Evolutionary conservation across 371 early-diverging fungal genomes (phyloP).

Genomic region (Lichtheimia corymbifera): DNA sequence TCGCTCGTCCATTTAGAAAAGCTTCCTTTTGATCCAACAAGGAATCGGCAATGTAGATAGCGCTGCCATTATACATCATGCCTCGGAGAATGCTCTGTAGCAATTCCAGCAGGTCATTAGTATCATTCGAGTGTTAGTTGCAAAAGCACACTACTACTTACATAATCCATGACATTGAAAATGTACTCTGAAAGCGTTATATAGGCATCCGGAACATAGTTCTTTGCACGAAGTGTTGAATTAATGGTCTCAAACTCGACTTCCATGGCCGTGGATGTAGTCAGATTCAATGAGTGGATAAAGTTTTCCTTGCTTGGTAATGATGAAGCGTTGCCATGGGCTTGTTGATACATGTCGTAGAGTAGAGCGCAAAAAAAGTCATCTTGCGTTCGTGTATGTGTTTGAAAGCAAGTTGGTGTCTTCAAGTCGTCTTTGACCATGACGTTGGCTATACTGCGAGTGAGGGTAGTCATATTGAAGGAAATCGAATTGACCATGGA

Average conservation of each 20-base stretch:
- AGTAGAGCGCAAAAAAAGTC: constrained; percentile 17
- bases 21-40: constrained; percentile 31
- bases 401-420: constrained; percentile 23
- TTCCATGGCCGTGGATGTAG: constrained; percentile 23
- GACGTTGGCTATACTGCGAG: constrained; percentile 6
- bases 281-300: constrained; percentile 20
- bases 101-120: not conserved
- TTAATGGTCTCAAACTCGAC: constrained; percentile 17
- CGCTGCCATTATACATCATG: constrained; percentile 13
- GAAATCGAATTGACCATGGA: too few species aligned
- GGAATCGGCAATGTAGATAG: constrained; percentile 24
- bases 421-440: constrained; percentile 12
- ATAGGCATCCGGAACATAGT: constrained; percentile 24
- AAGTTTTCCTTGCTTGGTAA: constrained; percentile 9
- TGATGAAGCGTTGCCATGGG: not conserved
- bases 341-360: constrained; percentile 15
- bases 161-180: constrained; percentile 28
- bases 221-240: not conserved
- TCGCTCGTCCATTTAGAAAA: constrained; percentile 22
- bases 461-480: too few species aligned
- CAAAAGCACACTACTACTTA: constrained; percentile 6
- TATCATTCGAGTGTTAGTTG: not conserved
- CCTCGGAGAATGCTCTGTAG: constrained; percentile 29
- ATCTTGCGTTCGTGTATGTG: not conserved
- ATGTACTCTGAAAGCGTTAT: constrained; percentile 32